A percentile compares a stretch with the other conserved stretches of the same genome.
phyloP scores from a whole-genome alignment of 1,284 basidiomycete species.

The Tremellales sp. region DNA sequence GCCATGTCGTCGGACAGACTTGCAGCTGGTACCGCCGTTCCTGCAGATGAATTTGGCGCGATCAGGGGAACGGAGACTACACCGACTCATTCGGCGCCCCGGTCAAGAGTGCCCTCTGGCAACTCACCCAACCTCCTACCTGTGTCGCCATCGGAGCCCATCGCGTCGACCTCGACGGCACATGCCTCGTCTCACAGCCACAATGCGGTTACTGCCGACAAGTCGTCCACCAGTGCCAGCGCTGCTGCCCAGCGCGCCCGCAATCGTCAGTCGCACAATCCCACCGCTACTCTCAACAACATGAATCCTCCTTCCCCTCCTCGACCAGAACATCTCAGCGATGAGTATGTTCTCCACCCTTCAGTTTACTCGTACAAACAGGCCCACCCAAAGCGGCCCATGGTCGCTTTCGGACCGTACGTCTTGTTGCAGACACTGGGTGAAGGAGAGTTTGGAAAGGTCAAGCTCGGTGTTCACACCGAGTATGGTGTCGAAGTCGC shows the following conservation, averaged over 20 bases:
- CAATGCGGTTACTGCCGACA: constrained; percentile 7
- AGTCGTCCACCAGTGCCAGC: constrained; percentile 7
- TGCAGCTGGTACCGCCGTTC: too few relatives aligned
- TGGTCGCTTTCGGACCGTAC: constrained; percentile 91
- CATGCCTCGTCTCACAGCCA: constrained; percentile 29
- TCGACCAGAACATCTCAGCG: constrained; percentile 40
- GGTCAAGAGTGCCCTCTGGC: too few relatives aligned
- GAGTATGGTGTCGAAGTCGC: constrained; percentile 99
- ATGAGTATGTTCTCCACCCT: constrained; percentile 59
- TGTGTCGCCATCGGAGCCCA: constrained; percentile 22
- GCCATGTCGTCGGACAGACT: too few relatives aligned
- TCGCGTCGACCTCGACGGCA: constrained; percentile 20
- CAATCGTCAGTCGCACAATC: constrained; percentile 47
- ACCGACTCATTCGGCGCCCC: constrained; percentile 20
- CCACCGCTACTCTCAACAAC: constrained; percentile 22
- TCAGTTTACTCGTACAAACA: constrained; percentile 78
- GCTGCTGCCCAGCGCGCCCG: constrained; percentile 8
- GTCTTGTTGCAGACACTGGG: constrained; percentile 91
- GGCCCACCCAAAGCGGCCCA: constrained; percentile 75
- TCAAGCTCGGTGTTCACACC: constrained; percentile 92
- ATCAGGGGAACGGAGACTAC: constrained; percentile 6
- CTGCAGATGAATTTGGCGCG: constrained; percentile 25
- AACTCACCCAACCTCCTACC: constrained; percentile 29
- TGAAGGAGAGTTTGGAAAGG: constrained; percentile 99
- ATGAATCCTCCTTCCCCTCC: constrained; percentile 22